A percentile compares a stretch with the other conserved stretches of the same genome.
Evolutionary conservation across 2,329 filamentous ascomycete species (phyloP).

Genomic region (Plenodomus lindquistii): DNA sequence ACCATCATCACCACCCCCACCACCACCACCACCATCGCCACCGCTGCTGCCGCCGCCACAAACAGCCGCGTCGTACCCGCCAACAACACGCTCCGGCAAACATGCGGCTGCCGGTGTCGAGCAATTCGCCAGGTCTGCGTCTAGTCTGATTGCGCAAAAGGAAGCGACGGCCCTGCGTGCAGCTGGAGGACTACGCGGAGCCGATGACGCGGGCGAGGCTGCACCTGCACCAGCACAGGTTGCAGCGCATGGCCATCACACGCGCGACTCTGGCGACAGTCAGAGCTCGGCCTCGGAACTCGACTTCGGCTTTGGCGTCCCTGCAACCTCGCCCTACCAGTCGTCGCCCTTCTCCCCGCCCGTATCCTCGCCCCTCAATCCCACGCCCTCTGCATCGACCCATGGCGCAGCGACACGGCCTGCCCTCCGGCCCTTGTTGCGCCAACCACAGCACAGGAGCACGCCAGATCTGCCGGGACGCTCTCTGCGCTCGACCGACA

Average conservation of each 20-base stretch:
- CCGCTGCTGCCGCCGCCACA: constrained; percentile 9
- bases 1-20: neutral
- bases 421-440: constrained; percentile 16
- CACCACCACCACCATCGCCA: neutral
- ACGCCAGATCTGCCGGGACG: constrained; percentile 20
- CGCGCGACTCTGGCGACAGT: constrained; percentile 2
- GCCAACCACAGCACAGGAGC: constrained; percentile 15
- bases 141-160: constrained; percentile 24
- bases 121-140: constrained; percentile 27
- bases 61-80: constrained; percentile 22
- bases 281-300: constrained; percentile 8
- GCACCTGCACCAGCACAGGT: neutral
- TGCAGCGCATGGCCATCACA: neutral
- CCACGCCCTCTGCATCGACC: constrained; percentile 5
- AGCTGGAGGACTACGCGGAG: constrained; percentile 2
- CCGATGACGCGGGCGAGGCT: constrained; percentile 5
- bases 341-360: constrained; percentile 11
- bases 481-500: constrained; percentile 13
- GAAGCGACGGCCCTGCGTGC: constrained; percentile 21
- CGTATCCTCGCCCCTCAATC: constrained; percentile 13
- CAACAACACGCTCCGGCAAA: constrained; percentile 12
- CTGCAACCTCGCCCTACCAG: constrained; percentile 3
- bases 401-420: constrained; percentile 11
- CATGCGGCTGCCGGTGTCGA: constrained; percentile 15
- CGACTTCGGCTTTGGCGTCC: constrained; percentile 12